Evolutionary conservation across 495 filamentous ascomycete genomes (phyloP), one percentile per base, ranked within the genome.

Genomic region (Acidomyces sp.): DNA sequence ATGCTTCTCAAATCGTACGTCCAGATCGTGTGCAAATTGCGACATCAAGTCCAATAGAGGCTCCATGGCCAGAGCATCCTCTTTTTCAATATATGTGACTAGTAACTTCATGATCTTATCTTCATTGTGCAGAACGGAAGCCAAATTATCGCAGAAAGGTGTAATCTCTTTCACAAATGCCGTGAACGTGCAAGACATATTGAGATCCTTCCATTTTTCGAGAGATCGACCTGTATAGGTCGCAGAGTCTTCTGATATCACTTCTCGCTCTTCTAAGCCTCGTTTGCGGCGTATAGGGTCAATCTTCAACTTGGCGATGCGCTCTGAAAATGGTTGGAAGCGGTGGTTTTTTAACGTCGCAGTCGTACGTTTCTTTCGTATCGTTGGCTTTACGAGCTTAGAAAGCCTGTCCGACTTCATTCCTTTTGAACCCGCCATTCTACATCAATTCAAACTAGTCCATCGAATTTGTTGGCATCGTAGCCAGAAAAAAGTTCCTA

Each of bases 271-370:
- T 53, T 84, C 84, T 55, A 82, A 71, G 40, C 77, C 77, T 57
- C 86, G 84, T 48, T 85, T 79, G 62, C 75, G 75, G 49, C 87
- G 82, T 48, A 95, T 74, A 16, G 90, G 88, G 54, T 96, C 87
- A 65, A 99, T 80, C 55, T 75, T 87, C 58, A 96, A 68, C 59
- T 90, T 94, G 48, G 85, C 75, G 55, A 99, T 84, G 56, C 94
- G 93, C 59, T 78, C 68, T 25, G 82, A 85, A 62, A 99, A 99
- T 34, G 77, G 75, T 65, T 99, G 82, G 71, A 85, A 96, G 59
- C 80, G 71, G 58, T 93, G 82, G 22, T 78, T 76, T 50, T 82
- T 86, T 47, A 76, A 76, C 22, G 85, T 80, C 46, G 67, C 64
- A 6, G 85, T 93, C 46, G 73, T 64, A 6, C 68, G 51, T 34